Conservation (phyloP, 345 rosid genomes). For the Euphorbia lathyris region DNA sequence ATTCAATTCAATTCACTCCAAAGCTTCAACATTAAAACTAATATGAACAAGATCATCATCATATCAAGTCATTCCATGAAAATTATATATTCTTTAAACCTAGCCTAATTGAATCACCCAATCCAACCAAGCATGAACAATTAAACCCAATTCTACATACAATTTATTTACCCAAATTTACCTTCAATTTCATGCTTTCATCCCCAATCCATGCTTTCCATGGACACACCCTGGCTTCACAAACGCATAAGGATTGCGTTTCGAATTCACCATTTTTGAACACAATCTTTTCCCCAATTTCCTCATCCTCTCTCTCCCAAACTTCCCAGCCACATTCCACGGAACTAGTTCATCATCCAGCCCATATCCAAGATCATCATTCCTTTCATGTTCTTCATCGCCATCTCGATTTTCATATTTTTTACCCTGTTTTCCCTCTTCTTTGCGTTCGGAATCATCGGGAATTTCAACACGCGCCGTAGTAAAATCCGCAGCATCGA, state of each 20-base stretch:
- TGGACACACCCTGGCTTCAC: slow-evolving; percentile 49
- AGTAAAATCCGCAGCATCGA: background rate
- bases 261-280: slow-evolving; percentile 32
- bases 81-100: background rate
- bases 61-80: slow-evolving; percentile 2
- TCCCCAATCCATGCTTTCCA: slow-evolving; percentile 53
- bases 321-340: slow-evolving; percentile 32
- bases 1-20: background rate
- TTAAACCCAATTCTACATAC: background rate
- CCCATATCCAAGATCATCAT: slow-evolving; percentile 22
- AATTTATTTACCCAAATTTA: slow-evolving; percentile 1
- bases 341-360: slow-evolving; percentile 51
- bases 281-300: slow-evolving; percentile 49
- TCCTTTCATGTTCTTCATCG: no score
- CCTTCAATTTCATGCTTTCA: slow-evolving; percentile 28
- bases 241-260: slow-evolving; percentile 25
- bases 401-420: slow-evolving; percentile 9
- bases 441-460: background rate
- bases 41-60: background rate
- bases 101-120: slow-evolving; percentile 6
- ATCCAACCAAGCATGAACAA: no score
- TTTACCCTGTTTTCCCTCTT: background rate
- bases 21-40: background rate
- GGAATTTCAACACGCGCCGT: background rate
- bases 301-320: slow-evolving; percentile 50